Evolutionary conservation across 1,284 basidiomycete genomes (phyloP), one percentile per base, ranked within the genome.

Genomic region (Stygiomarasmius scandens): DNA sequence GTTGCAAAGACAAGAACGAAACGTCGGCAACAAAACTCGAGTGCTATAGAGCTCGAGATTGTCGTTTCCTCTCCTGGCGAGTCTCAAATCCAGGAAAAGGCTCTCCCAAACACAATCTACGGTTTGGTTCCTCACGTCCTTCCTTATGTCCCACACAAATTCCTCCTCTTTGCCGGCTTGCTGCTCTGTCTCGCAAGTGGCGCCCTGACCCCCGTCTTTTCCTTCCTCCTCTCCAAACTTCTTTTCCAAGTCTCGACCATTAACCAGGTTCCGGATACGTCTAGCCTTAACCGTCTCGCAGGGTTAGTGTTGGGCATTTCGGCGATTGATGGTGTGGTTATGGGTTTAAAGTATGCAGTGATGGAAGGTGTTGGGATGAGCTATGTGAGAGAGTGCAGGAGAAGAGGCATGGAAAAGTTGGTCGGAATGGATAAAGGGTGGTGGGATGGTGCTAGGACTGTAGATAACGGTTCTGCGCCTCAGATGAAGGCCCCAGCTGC

Each of bases 151-250:
- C 93, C 95, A 0, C 73, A 81, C 68, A 97, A 96, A 67, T 76
- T 78, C 1, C 58, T 92, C 22, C 69, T 97, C 55, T 60, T 86
- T 61, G 41, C 91, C 49, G 95, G 94, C 4, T 73, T 96, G 16
- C 1, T 86, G 56, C 69, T 84, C 32, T 87, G 86, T 55, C 63
- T 95, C 32, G 71, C 83, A 32, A 89, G 87, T 59, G 96, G 96
- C 22, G 81, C 89, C 0, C 86, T 92, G 76, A 96, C 93, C 0
- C 96, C 96, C 0, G 65, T 96, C 46, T 99, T 98, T 79, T 96
- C 96, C 0, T 94, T 83, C 76, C 81, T 95, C 62, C 86, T 98
- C 60, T 91, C 94, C 11, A 83, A 84, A 29, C 83, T 98, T 24
- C 83, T 98, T 65, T 86, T 86, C 64, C 83, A 90, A 61, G 88